A percentile compares a stretch with the other conserved stretches of the same genome.
Conservation (phyloP, 2,329 filamentous ascomycete genomes). For the Colletotrichum sidae region DNA sequence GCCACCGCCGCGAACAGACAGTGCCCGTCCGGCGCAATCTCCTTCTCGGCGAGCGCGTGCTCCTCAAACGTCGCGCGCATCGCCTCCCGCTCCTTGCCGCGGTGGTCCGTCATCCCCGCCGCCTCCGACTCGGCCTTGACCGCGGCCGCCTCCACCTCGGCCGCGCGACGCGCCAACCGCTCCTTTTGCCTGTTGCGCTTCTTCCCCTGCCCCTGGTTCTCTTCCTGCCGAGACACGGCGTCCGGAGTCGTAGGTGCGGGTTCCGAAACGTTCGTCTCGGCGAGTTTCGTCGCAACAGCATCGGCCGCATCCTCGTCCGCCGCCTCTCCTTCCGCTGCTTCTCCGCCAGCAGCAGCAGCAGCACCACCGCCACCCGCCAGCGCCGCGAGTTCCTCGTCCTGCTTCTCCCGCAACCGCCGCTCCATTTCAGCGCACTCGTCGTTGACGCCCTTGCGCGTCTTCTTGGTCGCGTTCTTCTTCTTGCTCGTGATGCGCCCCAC, state of each 20-base stretch:
- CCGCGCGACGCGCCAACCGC: constrained; percentile 87
- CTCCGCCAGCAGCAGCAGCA: constrained; percentile 13
- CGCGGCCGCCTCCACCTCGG: constrained; percentile 80
- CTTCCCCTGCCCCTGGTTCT: constrained; percentile 54
- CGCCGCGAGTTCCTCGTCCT: constrained; percentile 68
- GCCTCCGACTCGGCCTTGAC: constrained; percentile 81
- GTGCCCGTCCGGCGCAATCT: constrained; percentile 91
- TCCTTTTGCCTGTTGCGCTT: constrained; percentile 95
- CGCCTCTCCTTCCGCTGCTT: not conserved
- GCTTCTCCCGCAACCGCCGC: constrained; percentile 72
- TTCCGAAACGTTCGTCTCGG: constrained; percentile 11
- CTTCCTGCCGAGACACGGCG: constrained; percentile 25
- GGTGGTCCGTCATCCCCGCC: constrained; percentile 76
- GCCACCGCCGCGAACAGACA: constrained; percentile 94
- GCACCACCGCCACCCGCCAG: constrained; percentile 46
- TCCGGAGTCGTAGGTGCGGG: not conserved
- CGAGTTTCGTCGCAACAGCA: constrained; percentile 40
- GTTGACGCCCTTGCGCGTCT: constrained; percentile 80
- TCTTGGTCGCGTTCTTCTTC: constrained; percentile 96
- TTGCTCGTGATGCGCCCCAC: constrained; percentile 89
- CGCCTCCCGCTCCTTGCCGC: constrained; percentile 74
- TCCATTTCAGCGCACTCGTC: constrained; percentile 81
- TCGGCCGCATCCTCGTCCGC: constrained; percentile 42
- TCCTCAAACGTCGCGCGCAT: constrained; percentile 77
- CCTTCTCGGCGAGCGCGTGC: constrained; percentile 76